These are phyloP conservation scores for Monoraphidium neglectum DNA, from an alignment of 139 green algal genomes.

Conservation along the genomic window DNA sequence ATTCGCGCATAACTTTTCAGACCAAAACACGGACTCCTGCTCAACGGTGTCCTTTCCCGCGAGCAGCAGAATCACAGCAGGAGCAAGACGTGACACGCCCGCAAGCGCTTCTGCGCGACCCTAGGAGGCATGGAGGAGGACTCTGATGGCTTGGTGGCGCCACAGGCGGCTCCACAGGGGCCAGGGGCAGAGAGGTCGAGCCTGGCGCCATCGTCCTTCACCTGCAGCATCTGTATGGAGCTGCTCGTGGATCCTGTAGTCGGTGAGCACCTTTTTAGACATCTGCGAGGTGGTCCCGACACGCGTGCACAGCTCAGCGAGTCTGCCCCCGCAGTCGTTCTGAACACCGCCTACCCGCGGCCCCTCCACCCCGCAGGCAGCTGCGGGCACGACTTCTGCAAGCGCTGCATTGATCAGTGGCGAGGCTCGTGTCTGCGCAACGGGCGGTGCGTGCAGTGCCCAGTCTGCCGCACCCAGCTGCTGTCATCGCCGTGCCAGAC, in stretches of 20 bases:
- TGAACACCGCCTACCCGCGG: background rate
- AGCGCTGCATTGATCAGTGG: conserved; percentile 39
- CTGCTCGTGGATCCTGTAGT: conserved; percentile 40
- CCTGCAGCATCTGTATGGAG: conserved; percentile 39
- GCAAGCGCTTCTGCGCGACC: too few species aligned
- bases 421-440: conserved; percentile 17
- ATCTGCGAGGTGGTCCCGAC: background rate
- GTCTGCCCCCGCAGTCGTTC: background rate
- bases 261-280: conserved; percentile 9
- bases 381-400: conserved; percentile 45
- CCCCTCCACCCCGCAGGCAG: conserved; percentile 14
- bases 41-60: too few species aligned
- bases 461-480: conserved; percentile 31
- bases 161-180: too few species aligned
- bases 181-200: too few species aligned
- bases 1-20: too few species aligned
- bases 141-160: too few species aligned
- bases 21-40: too few species aligned
- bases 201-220: too few species aligned
- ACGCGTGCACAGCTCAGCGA: too few species aligned
- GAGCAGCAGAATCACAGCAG: too few species aligned
- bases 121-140: too few species aligned
- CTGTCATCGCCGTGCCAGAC: conserved; percentile 25
- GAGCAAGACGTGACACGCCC: too few species aligned
- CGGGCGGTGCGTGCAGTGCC: conserved; percentile 30